phyloP scores from a whole-genome alignment of 768 basidiomycete genomes.

The Stropharia rugosoannulata region DNA sequence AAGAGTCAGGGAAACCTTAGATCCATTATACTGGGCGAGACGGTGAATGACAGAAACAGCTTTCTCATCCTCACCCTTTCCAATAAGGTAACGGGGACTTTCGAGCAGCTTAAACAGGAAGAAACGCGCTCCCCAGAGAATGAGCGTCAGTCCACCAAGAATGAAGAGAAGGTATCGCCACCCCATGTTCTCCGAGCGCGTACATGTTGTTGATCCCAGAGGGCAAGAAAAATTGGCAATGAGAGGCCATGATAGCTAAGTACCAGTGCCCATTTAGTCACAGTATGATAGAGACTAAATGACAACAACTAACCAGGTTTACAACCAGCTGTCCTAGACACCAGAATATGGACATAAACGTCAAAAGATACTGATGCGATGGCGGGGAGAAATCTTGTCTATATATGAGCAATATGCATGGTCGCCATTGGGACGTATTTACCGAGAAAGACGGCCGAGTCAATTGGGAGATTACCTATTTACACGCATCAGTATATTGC shows the following conservation, averaged over 20 bases:
- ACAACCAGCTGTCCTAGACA: constrained; percentile 74
- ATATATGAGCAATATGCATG: not conserved
- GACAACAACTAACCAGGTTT: constrained; percentile 25
- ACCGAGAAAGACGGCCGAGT: constrained; percentile 74
- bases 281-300: not conserved
- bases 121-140: constrained; percentile 62
- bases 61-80: constrained; percentile 60
- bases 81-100: constrained; percentile 72
- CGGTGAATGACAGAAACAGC: constrained; percentile 63
- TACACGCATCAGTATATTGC: constrained; percentile 1
- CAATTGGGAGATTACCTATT: constrained; percentile 64
- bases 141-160: constrained; percentile 69
- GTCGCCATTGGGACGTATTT: constrained; percentile 10
- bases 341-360: constrained; percentile 76
- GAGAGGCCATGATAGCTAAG: constrained; percentile 59
- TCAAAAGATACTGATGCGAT: constrained; percentile 71
- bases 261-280: not conserved
- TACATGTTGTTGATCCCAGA: constrained; percentile 29
- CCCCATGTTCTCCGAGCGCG: constrained; percentile 56
- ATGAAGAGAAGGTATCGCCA: constrained; percentile 78
- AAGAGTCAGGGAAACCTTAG: constrained; percentile 44
- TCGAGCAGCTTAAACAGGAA: constrained; percentile 68
- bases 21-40: constrained; percentile 62
- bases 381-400: constrained; percentile 62
- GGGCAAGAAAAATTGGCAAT: constrained; percentile 67